phyloP scores from a whole-genome alignment of 2,329 filamentous ascomycete species.

The Sporothrix curviconia region DNA sequence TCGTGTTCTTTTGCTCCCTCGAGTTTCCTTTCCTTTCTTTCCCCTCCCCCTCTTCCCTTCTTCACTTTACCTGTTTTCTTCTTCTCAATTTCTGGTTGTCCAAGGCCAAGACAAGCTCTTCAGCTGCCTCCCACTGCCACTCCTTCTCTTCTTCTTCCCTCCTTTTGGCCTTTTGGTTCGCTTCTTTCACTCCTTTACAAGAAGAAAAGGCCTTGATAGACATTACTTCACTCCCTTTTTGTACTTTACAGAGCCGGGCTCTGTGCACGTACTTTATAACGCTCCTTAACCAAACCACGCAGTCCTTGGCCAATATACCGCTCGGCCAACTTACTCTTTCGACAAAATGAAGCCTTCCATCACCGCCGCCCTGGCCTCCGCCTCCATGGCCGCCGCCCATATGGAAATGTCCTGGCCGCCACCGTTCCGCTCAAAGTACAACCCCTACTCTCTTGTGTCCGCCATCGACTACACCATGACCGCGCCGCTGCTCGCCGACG shows the following conservation, averaged over 20 bases:
- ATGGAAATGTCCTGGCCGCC: constrained; percentile 50
- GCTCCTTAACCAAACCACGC: background rate
- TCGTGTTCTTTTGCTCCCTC: background rate
- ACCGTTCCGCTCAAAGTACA: constrained; percentile 48
- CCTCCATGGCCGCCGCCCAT: constrained; percentile 43
- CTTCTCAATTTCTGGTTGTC: background rate
- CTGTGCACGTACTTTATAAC: background rate
- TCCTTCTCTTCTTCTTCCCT: constrained; percentile 1
- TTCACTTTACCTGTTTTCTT: background rate
- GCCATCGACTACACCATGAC: constrained; percentile 67
- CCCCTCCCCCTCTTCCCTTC: background rate
- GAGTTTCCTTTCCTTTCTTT: background rate
- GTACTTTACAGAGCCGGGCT: constrained; percentile 4
- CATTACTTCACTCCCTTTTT: background rate
- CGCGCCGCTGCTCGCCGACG: constrained; percentile 53
- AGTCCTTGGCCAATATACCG: background rate
- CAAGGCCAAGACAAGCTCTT: constrained; percentile 4
- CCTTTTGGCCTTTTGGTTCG: background rate
- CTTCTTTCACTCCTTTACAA: constrained; percentile 9
- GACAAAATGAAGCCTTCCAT: constrained; percentile 1
- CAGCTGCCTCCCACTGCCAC: background rate
- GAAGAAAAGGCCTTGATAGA: background rate
- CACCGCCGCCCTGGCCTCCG: constrained; percentile 18
- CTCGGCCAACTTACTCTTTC: background rate
- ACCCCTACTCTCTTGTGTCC: constrained; percentile 33